Evolutionary conservation across 2,329 filamentous ascomycete genomes (phyloP).

Genomic region (Aspergillus pseudoglaucus): DNA sequence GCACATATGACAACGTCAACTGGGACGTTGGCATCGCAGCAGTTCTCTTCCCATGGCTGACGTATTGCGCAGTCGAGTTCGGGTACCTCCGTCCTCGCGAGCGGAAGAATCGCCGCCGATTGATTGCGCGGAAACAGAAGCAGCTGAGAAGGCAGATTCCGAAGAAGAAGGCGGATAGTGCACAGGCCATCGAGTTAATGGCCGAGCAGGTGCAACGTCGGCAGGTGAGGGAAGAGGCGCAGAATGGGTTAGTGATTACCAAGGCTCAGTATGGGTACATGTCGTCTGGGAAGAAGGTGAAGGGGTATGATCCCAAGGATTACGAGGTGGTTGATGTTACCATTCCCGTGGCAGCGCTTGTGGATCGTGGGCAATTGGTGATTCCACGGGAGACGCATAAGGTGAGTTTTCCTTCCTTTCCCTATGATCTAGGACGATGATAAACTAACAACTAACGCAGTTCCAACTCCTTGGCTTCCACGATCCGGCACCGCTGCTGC

Average conservation of each 20-base stretch:
- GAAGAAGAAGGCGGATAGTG: conserved; percentile 31
- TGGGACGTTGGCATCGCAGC: conserved; percentile 29
- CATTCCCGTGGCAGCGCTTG: conserved; percentile 39
- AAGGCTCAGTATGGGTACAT: conserved; percentile 37
- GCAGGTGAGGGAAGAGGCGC: conserved; percentile 28
- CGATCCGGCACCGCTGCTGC: conserved; percentile 37
- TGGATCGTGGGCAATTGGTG: conserved; percentile 35
- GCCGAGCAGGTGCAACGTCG: conserved; percentile 31
- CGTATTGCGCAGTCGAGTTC: conserved; percentile 38
- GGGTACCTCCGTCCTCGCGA: conserved; percentile 34
- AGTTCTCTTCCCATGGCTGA: conserved; percentile 32
- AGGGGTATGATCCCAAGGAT: conserved; percentile 14
- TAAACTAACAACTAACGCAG: conserved; percentile 20
- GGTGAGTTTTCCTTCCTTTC: conserved; percentile 16
- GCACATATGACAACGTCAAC: conserved; percentile 27
- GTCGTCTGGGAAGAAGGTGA: conserved; percentile 18
- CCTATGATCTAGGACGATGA: neutral
- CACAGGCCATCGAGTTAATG: conserved; percentile 37
- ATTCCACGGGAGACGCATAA: conserved; percentile 31
- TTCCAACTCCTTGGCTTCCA: conserved; percentile 39
- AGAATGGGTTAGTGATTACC: conserved; percentile 33
- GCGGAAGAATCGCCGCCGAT: conserved; percentile 27
- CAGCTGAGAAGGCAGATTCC: conserved; percentile 31
- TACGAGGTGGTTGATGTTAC: conserved; percentile 34
- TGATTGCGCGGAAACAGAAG: conserved; percentile 30